Percentiles rank a stretch among this genome's conserved stretches.
phyloP scores from a whole-genome alignment of 1,284 basidiomycete species.

The Gomphus bonarii region DNA sequence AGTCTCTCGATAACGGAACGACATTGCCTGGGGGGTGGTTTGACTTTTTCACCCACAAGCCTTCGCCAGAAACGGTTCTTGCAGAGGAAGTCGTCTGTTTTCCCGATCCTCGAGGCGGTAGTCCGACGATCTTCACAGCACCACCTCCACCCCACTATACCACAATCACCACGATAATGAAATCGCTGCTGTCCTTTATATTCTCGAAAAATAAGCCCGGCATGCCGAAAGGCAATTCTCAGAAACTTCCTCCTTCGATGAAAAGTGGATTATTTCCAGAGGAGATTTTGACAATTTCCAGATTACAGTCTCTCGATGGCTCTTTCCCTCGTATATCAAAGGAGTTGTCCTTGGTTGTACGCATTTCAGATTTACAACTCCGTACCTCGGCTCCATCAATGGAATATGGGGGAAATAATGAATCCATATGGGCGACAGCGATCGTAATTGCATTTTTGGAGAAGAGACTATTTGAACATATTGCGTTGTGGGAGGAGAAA shows the following conservation, averaged over 20 bases:
- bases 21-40: not conserved
- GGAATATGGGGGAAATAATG: conserved; percentile 17
- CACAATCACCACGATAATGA: not conserved
- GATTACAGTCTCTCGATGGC: conserved; percentile 34
- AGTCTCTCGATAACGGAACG: conserved; percentile 7
- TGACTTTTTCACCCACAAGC: not conserved
- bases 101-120: not conserved
- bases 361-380: conserved; percentile 18
- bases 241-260: not conserved
- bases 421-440: conserved; percentile 30
- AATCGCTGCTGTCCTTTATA: not conserved
- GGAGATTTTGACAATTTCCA: conserved; percentile 18
- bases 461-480: conserved; percentile 21
- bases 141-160: not conserved
- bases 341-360: conserved; percentile 17
- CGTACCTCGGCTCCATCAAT: conserved; percentile 21
- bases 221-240: conserved; percentile 19
- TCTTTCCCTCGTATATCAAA: conserved; percentile 26
- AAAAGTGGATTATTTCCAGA: not conserved
- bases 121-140: not conserved
- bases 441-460: conserved; percentile 31
- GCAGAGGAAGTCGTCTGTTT: not conserved
- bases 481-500: conserved; percentile 28
- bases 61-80: not conserved
- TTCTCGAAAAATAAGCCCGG: conserved; percentile 7